Evolutionary conservation across 805 yeast species (phyloP), one percentile per base, ranked within the genome.

Genomic region (Ascoidea rubescens): DNA sequence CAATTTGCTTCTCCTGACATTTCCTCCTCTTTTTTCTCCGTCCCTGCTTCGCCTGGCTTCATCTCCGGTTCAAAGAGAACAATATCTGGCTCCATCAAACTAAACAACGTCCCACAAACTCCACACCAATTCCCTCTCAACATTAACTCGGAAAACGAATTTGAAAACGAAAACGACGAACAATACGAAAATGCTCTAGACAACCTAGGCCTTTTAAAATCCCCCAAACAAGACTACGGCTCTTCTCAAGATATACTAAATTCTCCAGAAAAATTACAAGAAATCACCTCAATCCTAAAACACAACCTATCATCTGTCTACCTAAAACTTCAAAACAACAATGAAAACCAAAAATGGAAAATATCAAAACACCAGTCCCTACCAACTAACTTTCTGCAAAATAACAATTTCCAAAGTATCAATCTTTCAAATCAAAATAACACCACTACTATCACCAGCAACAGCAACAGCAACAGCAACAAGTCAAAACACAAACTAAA

Each of bases 231-330:
- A 4, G 43, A 37, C 8, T 37, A 37, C 14, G 14, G 43, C 14
- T 37, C 43, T 10, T 49, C 55, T 5, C 52, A 50, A 28, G 58
- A 55, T 37, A 52, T 55, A 14, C 51, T 55, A 28, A 50, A 51
- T 10, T 48, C 51, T n/a, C 48, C 56, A 30, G 58, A 55, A 12
- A 54, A 52, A 48, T 49, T 55, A 16, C 53, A 50, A 48, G 56
- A 57, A 55, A 52, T 60, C 44, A 57, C 62, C 7, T 51, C 55
- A 31, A 62, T 56, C 33, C 52, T 62, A 37, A 55, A 57, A 44
- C 55, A 58, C 14, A 58, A 64, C 42, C 54, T 62, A 28, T 54
- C 64, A 17, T 55, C 56, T 55, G 66, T 66, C 12, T 58, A 62
- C 55, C 37, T 55, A 17, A 62, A 62, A 50, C 63, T 62, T 10